Base-by-base conservation (phyloP, 2,329 filamentous ascomycete species). In the Ophiostoma sp. region DNA sequence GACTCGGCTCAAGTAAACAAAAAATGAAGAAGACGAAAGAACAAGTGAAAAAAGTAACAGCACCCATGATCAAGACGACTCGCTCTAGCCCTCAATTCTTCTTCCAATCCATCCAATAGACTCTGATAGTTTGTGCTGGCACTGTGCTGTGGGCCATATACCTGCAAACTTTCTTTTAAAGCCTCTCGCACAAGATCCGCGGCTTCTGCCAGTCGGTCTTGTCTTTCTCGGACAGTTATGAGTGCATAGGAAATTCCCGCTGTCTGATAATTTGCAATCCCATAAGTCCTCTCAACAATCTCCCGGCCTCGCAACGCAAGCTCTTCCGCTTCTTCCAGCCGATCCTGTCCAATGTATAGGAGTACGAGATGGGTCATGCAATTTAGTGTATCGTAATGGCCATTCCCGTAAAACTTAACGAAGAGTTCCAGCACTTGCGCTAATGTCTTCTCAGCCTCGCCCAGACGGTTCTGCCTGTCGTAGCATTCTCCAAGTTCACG, bases 101-200 rank as follows among this genome's bases (percentile, higher is more conserved):
- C n/a, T 57, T 57, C 52, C 8, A 7, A 57, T 23, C 13, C 4
- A 10, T 27, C 52, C 52, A 57, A 6, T 6, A 1, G 7, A 1
- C 11, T 11, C 1, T 11, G n/a, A 1, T 1, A 4, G 10, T 31
- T 0, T 15, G 10, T 13, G 17, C 0, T 4, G 2, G 0, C 2
- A 2, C 0, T 27, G 52, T 13, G 1, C 8, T 27, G 4, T 57
- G 52, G 10, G 4, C 52, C 52, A 27, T 7, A 5, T 3, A 31
- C 0, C 10, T 27, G 52, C 3, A 13, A 15, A 31, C 1, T 13
- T 6, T 10, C 13, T 8, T 27, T 15, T 1, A 27, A 1, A 27
- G 1, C 8, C 7, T 15, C 23, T 3, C 52, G 52, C 52, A 57
- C 27, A 15, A 27, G 23, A 13, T 15, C 52, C 23, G 27, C 23